phyloP scores from a whole-genome alignment of 805 yeast species.

The Nakazawaea ernobii region DNA sequence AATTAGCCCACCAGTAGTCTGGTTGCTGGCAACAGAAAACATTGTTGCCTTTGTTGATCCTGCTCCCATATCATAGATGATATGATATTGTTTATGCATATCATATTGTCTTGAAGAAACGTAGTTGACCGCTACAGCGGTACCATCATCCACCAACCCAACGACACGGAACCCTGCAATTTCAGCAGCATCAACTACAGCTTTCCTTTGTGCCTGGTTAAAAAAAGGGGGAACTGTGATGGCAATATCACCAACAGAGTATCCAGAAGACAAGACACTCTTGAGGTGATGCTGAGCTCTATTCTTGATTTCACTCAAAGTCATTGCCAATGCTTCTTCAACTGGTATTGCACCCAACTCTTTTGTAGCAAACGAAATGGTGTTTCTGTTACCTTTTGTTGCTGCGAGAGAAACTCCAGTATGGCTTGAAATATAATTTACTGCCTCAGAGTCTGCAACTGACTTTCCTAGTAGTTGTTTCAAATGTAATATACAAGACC shows the following conservation, averaged over 20 bases:
- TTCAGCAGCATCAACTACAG: conserved; percentile 66
- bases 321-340: conserved; percentile 87
- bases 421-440: conserved; percentile 44
- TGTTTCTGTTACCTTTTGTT: conserved; percentile 37
- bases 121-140: conserved; percentile 85
- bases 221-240: conserved; percentile 75
- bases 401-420: conserved; percentile 51
- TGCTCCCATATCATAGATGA: conserved; percentile 89
- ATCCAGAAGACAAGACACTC: conserved; percentile 40
- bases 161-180: conserved; percentile 62
- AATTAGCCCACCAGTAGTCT: conserved; percentile 32
- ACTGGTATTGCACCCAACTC: conserved; percentile 38
- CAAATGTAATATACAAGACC: conserved; percentile 55
- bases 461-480: conserved; percentile 70
- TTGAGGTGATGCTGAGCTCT: conserved; percentile 63
- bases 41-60: conserved; percentile 86
- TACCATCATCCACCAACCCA: conserved; percentile 80
- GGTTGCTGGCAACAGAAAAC: conserved; percentile 50
- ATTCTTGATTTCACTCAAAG: conserved; percentile 52
- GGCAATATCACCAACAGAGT: conserved; percentile 58
- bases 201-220: conserved; percentile 56
- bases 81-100: conserved; percentile 48
- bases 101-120: conserved; percentile 48
- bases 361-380: conserved; percentile 52
- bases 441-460: conserved; percentile 37